These are phyloP conservation scores for Erucastrum elatum DNA, from an alignment of 345 rosid species.

Conservation along the genomic window DNA sequence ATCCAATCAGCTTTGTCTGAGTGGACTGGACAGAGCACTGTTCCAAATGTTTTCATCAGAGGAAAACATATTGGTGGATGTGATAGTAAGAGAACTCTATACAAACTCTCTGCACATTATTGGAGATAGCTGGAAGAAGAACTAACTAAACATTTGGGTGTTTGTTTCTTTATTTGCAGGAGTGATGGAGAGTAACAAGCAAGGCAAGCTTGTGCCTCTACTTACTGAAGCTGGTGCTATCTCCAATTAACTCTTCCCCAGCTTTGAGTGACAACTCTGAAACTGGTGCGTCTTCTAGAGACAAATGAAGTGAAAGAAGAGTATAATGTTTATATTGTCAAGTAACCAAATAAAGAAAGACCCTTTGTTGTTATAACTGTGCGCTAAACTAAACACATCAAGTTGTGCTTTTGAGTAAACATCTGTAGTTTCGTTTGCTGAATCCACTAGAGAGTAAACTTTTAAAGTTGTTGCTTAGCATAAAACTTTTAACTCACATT, in stretches of 20 bases:
- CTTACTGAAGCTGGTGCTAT: slow-evolving; percentile 63
- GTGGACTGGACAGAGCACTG: slow-evolving; percentile 67
- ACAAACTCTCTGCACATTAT: neutral
- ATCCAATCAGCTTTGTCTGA: slow-evolving; percentile 52
- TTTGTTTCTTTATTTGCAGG: slow-evolving; percentile 41
- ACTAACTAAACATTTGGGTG: neutral
- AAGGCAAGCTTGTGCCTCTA: slow-evolving; percentile 57
- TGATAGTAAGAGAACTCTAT: slow-evolving; percentile 45
- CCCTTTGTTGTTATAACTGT: neutral
- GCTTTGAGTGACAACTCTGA: slow-evolving; percentile 32
- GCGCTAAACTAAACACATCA: neutral
- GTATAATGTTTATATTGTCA: neutral
- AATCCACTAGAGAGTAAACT: too few relatives aligned
- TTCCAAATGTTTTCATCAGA: slow-evolving; percentile 68
- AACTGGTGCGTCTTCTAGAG: neutral
- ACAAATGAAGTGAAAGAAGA: neutral
- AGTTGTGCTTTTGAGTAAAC: too few relatives aligned
- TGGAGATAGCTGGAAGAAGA: neutral
- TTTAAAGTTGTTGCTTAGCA: too few relatives aligned
- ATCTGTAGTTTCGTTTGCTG: too few relatives aligned
- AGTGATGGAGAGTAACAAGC: slow-evolving; percentile 48
- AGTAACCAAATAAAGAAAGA: neutral
- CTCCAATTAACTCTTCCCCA: slow-evolving; percentile 43
- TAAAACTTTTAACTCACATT: too few relatives aligned
- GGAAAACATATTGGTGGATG: slow-evolving; percentile 74